Base-by-base conservation (phyloP, 2,329 filamentous ascomycete species). In the Pseudogymnoascus sp. region DNA sequence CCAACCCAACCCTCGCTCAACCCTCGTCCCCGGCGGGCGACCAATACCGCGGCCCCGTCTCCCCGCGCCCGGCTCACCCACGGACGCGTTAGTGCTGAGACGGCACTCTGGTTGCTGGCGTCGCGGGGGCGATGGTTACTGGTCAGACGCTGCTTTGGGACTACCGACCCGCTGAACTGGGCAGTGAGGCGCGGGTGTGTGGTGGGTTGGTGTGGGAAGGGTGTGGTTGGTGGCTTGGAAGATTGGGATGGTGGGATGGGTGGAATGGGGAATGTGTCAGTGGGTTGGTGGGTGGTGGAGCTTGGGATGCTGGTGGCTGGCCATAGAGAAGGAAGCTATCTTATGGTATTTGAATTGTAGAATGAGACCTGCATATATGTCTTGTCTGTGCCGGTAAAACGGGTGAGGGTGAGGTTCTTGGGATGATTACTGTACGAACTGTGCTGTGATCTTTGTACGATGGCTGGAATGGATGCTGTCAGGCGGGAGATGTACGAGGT, bases 131-230 rank as follows among this genome's bases (percentile, higher is more conserved):
- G 46, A 25, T 34, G 46, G 25, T 56, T 14, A 56, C 18, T 56
- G 46, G 46, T 7, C 46, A 53, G 28, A 56, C 46, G 25, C 46
- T 56, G 46, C 25, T 31, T 56, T 56, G 46, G 46, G 46, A 12
- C 46, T 56, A 56, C 46, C 46, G 46, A 53, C 46, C 46, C 46
- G 46, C 46, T 53, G 46, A 53, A 53, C 46, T 53, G 46, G 46
- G 46, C 46, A 53, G 25, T 18, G 46, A 53, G 46, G 46, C 46
- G 46, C 25, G 25, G 23, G n/a, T 53, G 25, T 34, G n/a, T 53
- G 46, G 46, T 31, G 25, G 42, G 46, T n/a, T 28, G 43, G 42
- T 31, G 7, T 9, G 21, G 18, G 40, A 11, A 43, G 5, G 42
- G 12, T 34, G 31, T 11, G 31, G 42, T 14, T 23, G 21, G 23